phyloP scores from a whole-genome alignment of 164 flowering plant genomes.

The Macadamia tetraphylla region DNA sequence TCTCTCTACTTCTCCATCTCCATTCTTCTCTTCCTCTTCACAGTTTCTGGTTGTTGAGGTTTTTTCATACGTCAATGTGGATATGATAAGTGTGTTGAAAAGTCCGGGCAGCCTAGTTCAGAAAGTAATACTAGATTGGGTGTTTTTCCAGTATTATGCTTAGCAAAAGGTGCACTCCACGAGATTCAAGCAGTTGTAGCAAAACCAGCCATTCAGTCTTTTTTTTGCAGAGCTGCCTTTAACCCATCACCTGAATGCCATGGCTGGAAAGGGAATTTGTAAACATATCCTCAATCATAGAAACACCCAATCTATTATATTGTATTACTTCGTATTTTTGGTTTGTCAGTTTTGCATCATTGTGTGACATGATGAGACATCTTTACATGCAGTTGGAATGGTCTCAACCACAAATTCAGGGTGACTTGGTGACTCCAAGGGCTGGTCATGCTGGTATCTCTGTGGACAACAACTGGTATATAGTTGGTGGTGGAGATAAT shows the following conservation, averaged over 20 bases:
- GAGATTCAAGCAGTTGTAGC: too few species aligned
- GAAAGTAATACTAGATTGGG: not conserved
- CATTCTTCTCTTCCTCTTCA: too few species aligned
- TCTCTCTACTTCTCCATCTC: too few species aligned
- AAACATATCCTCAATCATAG: not conserved
- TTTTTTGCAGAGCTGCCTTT: not conserved
- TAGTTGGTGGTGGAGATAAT: slow-evolving; percentile 97
- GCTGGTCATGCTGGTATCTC: slow-evolving; percentile 88
- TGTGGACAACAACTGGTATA: slow-evolving; percentile 69
- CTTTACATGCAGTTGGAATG: slow-evolving; percentile 79
- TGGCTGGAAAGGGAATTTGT: not conserved
- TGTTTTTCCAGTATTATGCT: not conserved
- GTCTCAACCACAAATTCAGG: slow-evolving; percentile 83
- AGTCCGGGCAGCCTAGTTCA: not conserved
- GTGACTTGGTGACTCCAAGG: slow-evolving; percentile 66
- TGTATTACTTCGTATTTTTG: slow-evolving; percentile 1
- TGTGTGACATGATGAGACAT: slow-evolving; percentile 2
- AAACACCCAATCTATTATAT: not conserved
- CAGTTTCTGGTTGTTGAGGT: not conserved
- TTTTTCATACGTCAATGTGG: too few species aligned
- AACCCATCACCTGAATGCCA: not conserved
- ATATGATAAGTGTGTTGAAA: too few species aligned
- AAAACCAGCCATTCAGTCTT: not conserved
- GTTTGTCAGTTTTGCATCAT: not conserved
- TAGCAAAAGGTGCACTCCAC: not conserved